phyloP scores from a whole-genome alignment of 2,329 filamentous ascomycete species.

The Pestalotiopsis fici region DNA sequence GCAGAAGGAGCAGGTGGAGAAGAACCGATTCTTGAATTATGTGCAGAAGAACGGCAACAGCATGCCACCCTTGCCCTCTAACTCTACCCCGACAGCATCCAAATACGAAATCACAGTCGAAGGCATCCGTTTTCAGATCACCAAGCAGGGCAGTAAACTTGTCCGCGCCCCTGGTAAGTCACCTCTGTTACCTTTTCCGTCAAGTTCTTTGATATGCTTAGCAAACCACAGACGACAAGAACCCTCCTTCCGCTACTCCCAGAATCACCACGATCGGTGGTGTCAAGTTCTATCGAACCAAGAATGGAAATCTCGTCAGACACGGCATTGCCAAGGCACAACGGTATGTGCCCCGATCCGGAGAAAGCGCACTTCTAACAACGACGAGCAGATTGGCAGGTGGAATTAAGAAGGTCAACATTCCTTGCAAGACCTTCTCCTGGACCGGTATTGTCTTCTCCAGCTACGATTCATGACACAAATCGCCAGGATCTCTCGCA shows the following conservation, averaged over 20 bases:
- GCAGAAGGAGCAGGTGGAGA: slow-evolving; percentile 58
- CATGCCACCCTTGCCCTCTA: slow-evolving; percentile 24
- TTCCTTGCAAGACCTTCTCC: slow-evolving; percentile 73
- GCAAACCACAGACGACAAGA: slow-evolving; percentile 53
- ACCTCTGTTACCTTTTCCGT: slow-evolving; percentile 41
- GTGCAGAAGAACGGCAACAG: slow-evolving; percentile 36
- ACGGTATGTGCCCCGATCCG: slow-evolving; percentile 57
- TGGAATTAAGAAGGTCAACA: slow-evolving; percentile 66
- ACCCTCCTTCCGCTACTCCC: slow-evolving; percentile 68
- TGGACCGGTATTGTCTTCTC: slow-evolving; percentile 66
- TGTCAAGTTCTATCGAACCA: slow-evolving; percentile 82
- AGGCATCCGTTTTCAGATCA: slow-evolving; percentile 73
- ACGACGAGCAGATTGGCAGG: slow-evolving; percentile 45
- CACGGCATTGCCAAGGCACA: slow-evolving; percentile 74
- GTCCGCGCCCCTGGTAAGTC: slow-evolving; percentile 62
- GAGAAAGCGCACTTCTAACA: slow-evolving; percentile 37
- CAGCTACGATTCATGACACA: slow-evolving; percentile 30
- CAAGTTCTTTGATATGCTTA: background rate
- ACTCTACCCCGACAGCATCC: slow-evolving; percentile 31
- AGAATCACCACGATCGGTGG: slow-evolving; percentile 73
- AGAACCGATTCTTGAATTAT: slow-evolving; percentile 51
- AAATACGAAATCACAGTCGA: slow-evolving; percentile 68
- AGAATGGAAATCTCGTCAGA: slow-evolving; percentile 83
- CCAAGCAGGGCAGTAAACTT: slow-evolving; percentile 80
- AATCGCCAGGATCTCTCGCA: slow-evolving; percentile 17